Evolutionary conservation across 257 asterid species (phyloP), one percentile per base, ranked within the genome.

Genomic region (Gentiana dahurica): DNA sequence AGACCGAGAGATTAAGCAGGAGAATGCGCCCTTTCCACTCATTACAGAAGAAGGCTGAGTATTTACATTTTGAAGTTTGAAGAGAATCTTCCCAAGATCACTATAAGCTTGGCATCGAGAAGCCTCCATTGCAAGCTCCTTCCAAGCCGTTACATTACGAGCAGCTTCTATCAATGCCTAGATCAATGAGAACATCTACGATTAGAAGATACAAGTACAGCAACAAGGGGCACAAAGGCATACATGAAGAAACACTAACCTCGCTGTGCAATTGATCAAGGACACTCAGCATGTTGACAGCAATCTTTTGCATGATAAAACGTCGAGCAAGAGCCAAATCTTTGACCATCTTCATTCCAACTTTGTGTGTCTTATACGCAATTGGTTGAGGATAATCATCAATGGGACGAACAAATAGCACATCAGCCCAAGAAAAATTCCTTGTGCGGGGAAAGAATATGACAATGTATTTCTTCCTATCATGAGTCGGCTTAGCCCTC

Each of bases 391-490:
- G 99, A 46, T 67, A 78, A 55, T 88, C 95, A 61, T 72, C 62
- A 61, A 92, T 92, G 54, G 94, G 91, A 57, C 95, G 86, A 73
- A 88, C 84, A 64, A 88, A 85, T 49, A 80, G 88, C 73, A 81
- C 94, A 67, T 92, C 97, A 8, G 92, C 99, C 99, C 99, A 92
- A 36, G 95, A 88, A 71, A 78, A 83, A 65, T 84, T 92, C 68
- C 97, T 79, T 54, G 94, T 83, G 38, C 84, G 85, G 9, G 97
- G 97, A 77, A 92, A 92, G 77, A 88, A 92, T 77, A 92, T 80
- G 60, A 92, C 95, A 60, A 88, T 78, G 79, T 92, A 85, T 67
- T 83, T 90, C 75, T 88, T 88, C 77, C 95, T 76, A 74, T 77
- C 95, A 67, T 84, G 97, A 47, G 97, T 85, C 60, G 99, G 99